These are phyloP conservation scores for Crithidia thermophila DNA, from an alignment of 208 protist species.

Conservation along the genomic window DNA sequence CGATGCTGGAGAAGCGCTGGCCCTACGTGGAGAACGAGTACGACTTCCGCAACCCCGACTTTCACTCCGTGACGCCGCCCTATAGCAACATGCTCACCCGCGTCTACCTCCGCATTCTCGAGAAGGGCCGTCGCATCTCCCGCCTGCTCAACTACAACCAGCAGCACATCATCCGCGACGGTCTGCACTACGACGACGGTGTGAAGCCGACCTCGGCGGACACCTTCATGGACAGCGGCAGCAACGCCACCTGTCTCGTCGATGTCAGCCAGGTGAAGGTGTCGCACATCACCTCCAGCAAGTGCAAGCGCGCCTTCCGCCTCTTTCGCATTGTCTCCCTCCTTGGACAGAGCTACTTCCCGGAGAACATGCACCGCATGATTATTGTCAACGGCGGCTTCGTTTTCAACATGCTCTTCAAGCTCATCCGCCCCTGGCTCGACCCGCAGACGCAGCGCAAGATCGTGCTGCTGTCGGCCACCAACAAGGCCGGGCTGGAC, in stretches of 20 bases:
- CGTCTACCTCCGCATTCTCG: slow-evolving; percentile 50
- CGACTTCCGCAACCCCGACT: slow-evolving; percentile 48
- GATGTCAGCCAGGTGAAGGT: slow-evolving; percentile 53
- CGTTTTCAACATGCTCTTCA: slow-evolving; percentile 54
- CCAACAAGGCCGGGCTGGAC: slow-evolving; percentile 41
- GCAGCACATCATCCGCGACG: slow-evolving; percentile 45
- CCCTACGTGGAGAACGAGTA: slow-evolving; percentile 43
- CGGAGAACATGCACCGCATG: slow-evolving; percentile 68
- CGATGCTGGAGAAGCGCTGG: slow-evolving; percentile 49
- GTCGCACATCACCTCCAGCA: slow-evolving; percentile 50
- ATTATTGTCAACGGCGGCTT: slow-evolving; percentile 68
- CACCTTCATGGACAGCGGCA: slow-evolving; percentile 51
- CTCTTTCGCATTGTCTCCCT: slow-evolving; percentile 50
- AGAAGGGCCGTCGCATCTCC: slow-evolving; percentile 59
- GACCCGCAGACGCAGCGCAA: slow-evolving; percentile 69
- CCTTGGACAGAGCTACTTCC: slow-evolving; percentile 60
- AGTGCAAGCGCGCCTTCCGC: slow-evolving; percentile 42
- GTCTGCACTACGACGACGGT: slow-evolving; percentile 24
- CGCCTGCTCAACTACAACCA: slow-evolving; percentile 53
- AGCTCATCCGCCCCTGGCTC: slow-evolving; percentile 53
- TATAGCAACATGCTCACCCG: slow-evolving; percentile 56
- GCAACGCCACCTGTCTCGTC: slow-evolving; percentile 41
- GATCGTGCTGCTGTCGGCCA: slow-evolving; percentile 51
- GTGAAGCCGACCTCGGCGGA: slow-evolving; percentile 9
- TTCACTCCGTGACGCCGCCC: slow-evolving; percentile 43